phyloP scores from a whole-genome alignment of 2,329 filamentous ascomycete genomes.

The Clarireedia monteithiana region DNA sequence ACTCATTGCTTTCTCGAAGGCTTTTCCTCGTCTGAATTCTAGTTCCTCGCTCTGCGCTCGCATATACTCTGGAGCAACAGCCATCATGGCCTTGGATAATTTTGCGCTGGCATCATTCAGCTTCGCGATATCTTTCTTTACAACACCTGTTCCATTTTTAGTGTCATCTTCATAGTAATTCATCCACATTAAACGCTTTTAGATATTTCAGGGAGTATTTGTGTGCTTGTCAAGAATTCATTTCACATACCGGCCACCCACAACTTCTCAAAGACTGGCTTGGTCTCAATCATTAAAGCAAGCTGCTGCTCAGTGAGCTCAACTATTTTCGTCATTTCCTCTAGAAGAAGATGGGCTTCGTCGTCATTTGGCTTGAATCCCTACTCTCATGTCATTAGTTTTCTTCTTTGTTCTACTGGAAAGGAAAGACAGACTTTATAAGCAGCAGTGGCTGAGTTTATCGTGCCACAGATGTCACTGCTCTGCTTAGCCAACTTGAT shows the following conservation, averaged over 20 bases:
- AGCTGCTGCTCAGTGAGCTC: background rate
- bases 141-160: background rate
- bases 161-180: background rate
- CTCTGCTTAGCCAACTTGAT: background rate
- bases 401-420: background rate
- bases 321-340: background rate
- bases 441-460: background rate
- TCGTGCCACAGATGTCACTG: background rate
- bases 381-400: background rate
- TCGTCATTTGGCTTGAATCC: background rate
- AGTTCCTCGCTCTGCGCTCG: background rate
- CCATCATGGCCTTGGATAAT: background rate
- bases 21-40: background rate
- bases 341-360: background rate
- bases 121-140: background rate
- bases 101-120: background rate
- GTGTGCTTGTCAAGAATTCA: background rate
- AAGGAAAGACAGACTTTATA: background rate
- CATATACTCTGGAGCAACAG: background rate
- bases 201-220: background rate
- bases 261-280: conserved; percentile 1
- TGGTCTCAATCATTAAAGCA: background rate
- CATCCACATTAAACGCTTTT: no score
- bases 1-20: background rate
- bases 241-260: background rate